Conservation (phyloP, 148 eudicot species). For the Silene uniflora region DNA sequence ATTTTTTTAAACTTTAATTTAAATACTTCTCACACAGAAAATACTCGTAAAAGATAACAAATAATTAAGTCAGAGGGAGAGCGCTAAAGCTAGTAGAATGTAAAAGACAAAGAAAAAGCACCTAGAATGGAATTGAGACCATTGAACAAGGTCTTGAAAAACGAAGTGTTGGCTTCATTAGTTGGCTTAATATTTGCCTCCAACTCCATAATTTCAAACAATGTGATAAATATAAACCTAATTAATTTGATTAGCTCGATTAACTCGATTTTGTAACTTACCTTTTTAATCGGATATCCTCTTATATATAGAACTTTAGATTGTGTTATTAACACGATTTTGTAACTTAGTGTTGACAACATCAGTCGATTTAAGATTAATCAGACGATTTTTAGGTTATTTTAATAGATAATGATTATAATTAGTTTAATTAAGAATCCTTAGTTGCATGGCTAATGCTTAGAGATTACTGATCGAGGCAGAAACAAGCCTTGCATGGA, state of each 20-base stretch:
- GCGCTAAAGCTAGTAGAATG: too few relatives aligned
- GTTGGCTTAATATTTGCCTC: slow-evolving; percentile 19
- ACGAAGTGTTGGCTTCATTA: slow-evolving; percentile 25
- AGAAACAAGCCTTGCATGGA: background rate
- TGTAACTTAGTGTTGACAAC: background rate
- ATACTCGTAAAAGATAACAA: too few relatives aligned
- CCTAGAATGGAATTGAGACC: slow-evolving; percentile 30
- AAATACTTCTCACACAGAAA: too few relatives aligned
- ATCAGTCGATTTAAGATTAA: background rate
- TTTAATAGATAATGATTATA: background rate
- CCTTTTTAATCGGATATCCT: background rate
- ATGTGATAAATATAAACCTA: background rate
- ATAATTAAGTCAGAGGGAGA: too few relatives aligned
- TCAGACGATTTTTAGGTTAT: background rate
- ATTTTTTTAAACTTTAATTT: too few relatives aligned
- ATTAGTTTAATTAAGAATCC: background rate
- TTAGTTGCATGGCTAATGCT: slow-evolving; percentile 15
- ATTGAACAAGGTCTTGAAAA: slow-evolving; percentile 30
- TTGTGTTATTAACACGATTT: too few relatives aligned
- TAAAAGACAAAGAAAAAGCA: background rate
- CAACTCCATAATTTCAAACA: slow-evolving; percentile 9
- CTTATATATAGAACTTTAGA: background rate
- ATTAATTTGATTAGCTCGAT: background rate
- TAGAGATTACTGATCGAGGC: background rate
- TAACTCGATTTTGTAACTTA: background rate